A percentile compares a stretch with the other conserved stretches of the same genome.
phyloP scores from a whole-genome alignment of 805 yeast species.

The Cephaloascus fragrans region DNA sequence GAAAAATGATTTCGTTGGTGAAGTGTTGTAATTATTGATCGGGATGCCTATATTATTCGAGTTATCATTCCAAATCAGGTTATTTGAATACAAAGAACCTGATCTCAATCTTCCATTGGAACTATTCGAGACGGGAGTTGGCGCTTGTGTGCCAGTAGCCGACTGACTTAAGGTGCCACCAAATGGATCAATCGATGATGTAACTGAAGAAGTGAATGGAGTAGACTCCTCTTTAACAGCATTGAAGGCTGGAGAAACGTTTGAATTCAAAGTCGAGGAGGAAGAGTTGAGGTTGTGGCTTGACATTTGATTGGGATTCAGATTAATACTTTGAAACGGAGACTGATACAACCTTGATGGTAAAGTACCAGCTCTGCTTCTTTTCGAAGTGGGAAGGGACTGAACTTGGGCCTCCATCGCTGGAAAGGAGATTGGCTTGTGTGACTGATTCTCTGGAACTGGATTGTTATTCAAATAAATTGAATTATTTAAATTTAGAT shows the following conservation, averaged over 20 bases:
- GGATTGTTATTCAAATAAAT: not conserved
- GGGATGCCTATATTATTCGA: conserved; percentile 3
- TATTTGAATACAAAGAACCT: conserved; percentile 39
- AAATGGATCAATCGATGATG: conserved; percentile 4
- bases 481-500: not conserved
- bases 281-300: conserved; percentile 1
- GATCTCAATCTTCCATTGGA: conserved; percentile 39
- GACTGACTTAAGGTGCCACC: conserved; percentile 9
- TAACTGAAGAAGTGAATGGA: not conserved
- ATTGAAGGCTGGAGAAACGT: conserved; percentile 13
- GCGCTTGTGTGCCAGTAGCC: conserved; percentile 6
- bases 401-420: conserved; percentile 20
- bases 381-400: conserved; percentile 21
- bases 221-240: conserved; percentile 10
- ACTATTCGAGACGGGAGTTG: conserved; percentile 15
- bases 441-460: not conserved
- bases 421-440: conserved; percentile 15
- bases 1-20: conserved; percentile 12
- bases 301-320: conserved; percentile 7
- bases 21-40: conserved; percentile 10
- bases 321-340: conserved; percentile 9
- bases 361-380: conserved; percentile 73
- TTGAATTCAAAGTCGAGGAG: conserved; percentile 1
- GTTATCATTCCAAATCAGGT: conserved; percentile 54
- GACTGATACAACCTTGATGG: conserved; percentile 45